Evolutionary conservation across 805 yeast genomes (phyloP).

Genomic region (Starmerella vitae): DNA sequence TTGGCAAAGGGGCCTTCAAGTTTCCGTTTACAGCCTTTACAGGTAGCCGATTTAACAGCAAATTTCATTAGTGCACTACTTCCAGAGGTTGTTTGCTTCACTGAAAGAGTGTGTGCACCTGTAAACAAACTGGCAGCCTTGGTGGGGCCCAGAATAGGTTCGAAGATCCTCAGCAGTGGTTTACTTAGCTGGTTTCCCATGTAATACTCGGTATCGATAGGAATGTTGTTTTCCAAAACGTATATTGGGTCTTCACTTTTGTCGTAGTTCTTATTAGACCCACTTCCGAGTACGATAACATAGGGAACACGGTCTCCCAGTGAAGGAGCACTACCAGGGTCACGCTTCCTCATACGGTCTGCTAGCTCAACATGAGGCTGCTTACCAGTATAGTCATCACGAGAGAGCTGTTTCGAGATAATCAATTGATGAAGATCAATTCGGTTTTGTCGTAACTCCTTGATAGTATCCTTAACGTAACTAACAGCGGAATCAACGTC

Average conservation of each 20-base stretch:
- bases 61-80: slow-evolving; percentile 84
- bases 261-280: slow-evolving; percentile 75
- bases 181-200: slow-evolving; percentile 85
- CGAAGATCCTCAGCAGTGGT: slow-evolving; percentile 85
- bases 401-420: slow-evolving; percentile 80
- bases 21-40: slow-evolving; percentile 81
- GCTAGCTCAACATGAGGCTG: slow-evolving; percentile 97
- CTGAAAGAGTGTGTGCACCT: slow-evolving; percentile 74
- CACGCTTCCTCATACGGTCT: slow-evolving; percentile 90
- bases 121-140: slow-evolving; percentile 65
- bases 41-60: slow-evolving; percentile 75
- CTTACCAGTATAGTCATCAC: slow-evolving; percentile 84
- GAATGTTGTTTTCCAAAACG: slow-evolving; percentile 80
- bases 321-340: slow-evolving; percentile 92
- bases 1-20: slow-evolving; percentile 39
- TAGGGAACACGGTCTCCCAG: slow-evolving; percentile 97
- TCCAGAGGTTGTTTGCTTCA: slow-evolving; percentile 53
- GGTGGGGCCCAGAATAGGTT: slow-evolving; percentile 82
- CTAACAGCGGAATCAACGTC: slow-evolving; percentile 73
- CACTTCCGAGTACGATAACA: slow-evolving; percentile 72
- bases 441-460: slow-evolving; percentile 78
- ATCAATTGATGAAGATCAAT: slow-evolving; percentile 88
- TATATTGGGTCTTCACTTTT: slow-evolving; percentile 94
- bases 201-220: slow-evolving; percentile 89
- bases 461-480: slow-evolving; percentile 76